Evolutionary conservation across 495 filamentous ascomycete species (phyloP).

Genomic region (Letharia columbiana): DNA sequence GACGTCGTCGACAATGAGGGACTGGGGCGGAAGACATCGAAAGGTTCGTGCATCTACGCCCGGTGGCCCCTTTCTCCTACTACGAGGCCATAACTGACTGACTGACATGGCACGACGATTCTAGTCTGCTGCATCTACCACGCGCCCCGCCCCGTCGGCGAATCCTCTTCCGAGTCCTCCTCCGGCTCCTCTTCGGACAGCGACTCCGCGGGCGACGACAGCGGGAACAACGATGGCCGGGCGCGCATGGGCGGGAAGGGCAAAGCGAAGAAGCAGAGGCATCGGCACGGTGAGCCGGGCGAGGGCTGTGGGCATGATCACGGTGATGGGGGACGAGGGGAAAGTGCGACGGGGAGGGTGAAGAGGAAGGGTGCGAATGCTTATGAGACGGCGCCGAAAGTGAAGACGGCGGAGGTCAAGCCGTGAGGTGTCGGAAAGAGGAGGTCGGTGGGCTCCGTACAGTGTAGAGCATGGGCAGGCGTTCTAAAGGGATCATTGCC

Average conservation of each 20-base stretch:
- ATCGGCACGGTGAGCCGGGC: conserved; percentile 33
- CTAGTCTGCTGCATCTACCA: conserved; percentile 98
- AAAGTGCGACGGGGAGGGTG: conserved; percentile 31
- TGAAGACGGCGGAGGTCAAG: conserved; percentile 14
- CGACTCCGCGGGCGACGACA: conserved; percentile 38
- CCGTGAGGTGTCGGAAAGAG: neutral
- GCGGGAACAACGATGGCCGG: conserved; percentile 31
- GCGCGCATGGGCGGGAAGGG: conserved; percentile 20
- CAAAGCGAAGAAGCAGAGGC: conserved; percentile 20
- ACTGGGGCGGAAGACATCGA: conserved; percentile 83
- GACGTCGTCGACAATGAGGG: conserved; percentile 96
- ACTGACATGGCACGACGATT: too few relatives aligned
- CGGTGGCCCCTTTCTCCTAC: neutral
- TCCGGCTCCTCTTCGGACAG: conserved; percentile 54
- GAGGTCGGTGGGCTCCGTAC: neutral
- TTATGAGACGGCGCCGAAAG: conserved; percentile 73
- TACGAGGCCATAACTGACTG: neutral
- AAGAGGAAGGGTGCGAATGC: conserved; percentile 73
- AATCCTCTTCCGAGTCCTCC: conserved; percentile 70
- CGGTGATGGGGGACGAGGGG: conserved; percentile 26
- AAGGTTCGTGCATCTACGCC: conserved; percentile 51
- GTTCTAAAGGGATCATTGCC: neutral
- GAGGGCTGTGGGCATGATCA: conserved; percentile 36
- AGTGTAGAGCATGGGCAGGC: neutral
- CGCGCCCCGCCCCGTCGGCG: conserved; percentile 69